Base-by-base conservation (phyloP, 169 alveolate species). In the Plasmodium inui region DNA sequence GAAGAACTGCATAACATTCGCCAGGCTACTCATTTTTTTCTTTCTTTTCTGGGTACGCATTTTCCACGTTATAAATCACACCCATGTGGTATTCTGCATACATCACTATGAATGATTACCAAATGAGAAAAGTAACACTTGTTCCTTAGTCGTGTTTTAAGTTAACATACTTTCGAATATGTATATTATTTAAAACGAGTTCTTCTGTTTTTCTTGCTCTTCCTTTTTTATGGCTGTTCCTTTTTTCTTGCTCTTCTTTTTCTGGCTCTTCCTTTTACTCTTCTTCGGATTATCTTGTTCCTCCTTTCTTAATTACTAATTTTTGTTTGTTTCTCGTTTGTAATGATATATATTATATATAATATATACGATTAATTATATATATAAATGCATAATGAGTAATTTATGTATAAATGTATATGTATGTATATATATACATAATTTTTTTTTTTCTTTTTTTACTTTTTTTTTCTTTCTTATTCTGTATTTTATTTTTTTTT, bases 161-260 rank as follows among this genome's bases (percentile, higher is more conserved):
- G 67, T 55, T 88, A 88, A 79, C 94, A 88, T 88, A 88, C 80
- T 88, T 88, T 88, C 88, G 81, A 78, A 88, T 80, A 79, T 61
- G 71, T 88, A 78, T 78, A 78, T 30, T 88, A 89, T 50, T 88
- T 88, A 57, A 78, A 76, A 88, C 89, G 32, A 86, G 53, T 71
- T 46, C 22, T 50, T 14, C 22, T 50, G 1, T 9, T 14, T 44
- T 82, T 57, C 73, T 57, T 57, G 14, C 28, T 17, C 28, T 57
- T 82, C 37, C 61, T 10, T 39, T 14, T 44, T 82, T 57, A 30
- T n/a, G 8, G 32, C 28, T n/a, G n/a, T 17, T 10, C n/a, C 57
- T n/a, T 84, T 84, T 70, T 84, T 28, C 50, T 84, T 44, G 34
- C 76, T 72, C 92, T 83, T 72, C 92, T 76, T 46, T 32, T 83